phyloP scores from a whole-genome alignment of 1,284 basidiomycete species.

The Malassezia sp. region DNA sequence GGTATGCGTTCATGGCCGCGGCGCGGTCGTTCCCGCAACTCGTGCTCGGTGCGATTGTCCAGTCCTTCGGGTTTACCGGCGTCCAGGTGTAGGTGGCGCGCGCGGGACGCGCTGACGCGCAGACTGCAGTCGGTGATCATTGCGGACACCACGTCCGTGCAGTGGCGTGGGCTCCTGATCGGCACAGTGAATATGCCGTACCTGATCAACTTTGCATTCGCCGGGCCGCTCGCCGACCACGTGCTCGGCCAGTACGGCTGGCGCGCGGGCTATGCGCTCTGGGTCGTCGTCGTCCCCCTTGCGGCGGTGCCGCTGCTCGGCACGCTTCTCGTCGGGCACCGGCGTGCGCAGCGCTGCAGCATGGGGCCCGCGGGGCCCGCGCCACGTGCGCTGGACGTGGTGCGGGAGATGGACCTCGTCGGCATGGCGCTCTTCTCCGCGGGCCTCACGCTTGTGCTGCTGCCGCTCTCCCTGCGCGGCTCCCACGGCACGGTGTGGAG shows the following conservation, averaged over 20 bases:
- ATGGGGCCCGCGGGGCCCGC: not conserved
- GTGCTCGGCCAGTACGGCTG: constrained; percentile 54
- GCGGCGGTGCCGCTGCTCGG: constrained; percentile 36
- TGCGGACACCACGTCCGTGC: constrained; percentile 66
- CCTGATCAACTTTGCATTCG: constrained; percentile 53
- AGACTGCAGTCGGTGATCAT: constrained; percentile 50
- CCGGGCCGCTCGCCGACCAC: constrained; percentile 58
- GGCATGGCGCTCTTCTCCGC: constrained; percentile 60
- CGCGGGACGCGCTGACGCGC: no score
- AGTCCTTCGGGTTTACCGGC: constrained; percentile 47
- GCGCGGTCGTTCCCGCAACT: constrained; percentile 54
- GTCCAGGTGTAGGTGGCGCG: no score
- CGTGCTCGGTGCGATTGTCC: constrained; percentile 52
- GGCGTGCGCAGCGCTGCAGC: constrained; percentile 26
- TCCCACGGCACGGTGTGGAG: not conserved
- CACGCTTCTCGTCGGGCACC: constrained; percentile 34
- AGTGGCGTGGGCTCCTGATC: constrained; percentile 64
- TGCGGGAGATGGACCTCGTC: constrained; percentile 55
- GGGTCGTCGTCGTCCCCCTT: constrained; percentile 34
- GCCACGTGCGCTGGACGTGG: constrained; percentile 13
- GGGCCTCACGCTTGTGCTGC: constrained; percentile 54
- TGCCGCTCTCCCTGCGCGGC: constrained; percentile 57
- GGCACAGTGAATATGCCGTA: constrained; percentile 56
- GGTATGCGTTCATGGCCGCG: constrained; percentile 60
- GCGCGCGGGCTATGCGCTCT: constrained; percentile 65